phyloP scores from a whole-genome alignment of 768 basidiomycete genomes.

The Agrocybe praecox region DNA sequence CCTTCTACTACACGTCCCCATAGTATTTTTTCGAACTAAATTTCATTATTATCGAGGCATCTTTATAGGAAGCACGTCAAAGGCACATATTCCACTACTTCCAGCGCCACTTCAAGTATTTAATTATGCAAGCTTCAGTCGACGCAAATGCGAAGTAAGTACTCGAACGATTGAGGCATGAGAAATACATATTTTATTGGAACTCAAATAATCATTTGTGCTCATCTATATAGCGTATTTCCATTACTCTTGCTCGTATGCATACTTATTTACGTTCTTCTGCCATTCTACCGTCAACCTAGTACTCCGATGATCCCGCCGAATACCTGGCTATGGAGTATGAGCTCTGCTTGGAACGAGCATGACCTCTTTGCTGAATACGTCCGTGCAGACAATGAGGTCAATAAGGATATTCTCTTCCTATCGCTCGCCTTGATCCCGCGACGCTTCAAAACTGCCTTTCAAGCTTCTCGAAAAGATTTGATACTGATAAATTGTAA shows the following conservation, averaged over 20 bases:
- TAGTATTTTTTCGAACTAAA: too few species aligned
- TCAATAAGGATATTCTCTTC: not conserved
- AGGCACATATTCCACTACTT: constrained; percentile 10
- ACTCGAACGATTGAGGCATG: not conserved
- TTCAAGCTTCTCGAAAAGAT: not conserved
- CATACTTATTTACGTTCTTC: constrained; percentile 13
- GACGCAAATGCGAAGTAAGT: not conserved
- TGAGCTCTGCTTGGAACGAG: not conserved
- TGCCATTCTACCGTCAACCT: constrained; percentile 14
- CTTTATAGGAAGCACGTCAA: not conserved
- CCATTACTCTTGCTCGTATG: not conserved
- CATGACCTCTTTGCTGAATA: not conserved
- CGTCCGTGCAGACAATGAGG: not conserved
- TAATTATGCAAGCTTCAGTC: constrained; percentile 2
- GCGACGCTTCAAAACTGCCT: not conserved
- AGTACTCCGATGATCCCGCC: not conserved
- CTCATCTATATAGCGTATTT: not conserved
- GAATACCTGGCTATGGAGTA: not conserved
- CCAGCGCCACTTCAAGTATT: constrained; percentile 20
- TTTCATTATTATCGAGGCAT: too few species aligned
- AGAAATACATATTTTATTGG: not conserved
- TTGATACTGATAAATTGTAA: not conserved
- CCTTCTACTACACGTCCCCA: too few species aligned
- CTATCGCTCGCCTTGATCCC: not conserved
- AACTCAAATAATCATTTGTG: not conserved